Evolutionary conservation across 2,329 filamentous ascomycete genomes (phyloP), one percentile per base, ranked within the genome.

Genomic region (Microcyclospora pomicola): DNA sequence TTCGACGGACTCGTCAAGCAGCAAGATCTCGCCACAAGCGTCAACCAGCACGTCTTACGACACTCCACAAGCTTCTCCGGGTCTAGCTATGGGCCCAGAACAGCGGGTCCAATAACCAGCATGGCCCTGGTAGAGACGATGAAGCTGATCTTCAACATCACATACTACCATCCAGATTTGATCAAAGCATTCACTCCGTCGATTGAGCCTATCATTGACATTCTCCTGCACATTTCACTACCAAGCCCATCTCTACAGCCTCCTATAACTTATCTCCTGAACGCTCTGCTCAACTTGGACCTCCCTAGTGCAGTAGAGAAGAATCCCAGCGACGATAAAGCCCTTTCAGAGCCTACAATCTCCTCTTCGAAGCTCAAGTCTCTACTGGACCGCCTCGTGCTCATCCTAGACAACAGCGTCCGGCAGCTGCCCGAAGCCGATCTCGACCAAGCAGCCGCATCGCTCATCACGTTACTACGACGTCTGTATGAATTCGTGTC

Each of bases 141-240:
- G 35, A 95, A 93, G 54, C 69, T 96, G 31, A 63, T 93, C 36
- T 96, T 92, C 68, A 95, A 95, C 59, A 68, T 94, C 37, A 82
- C 81, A 2, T 78, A 87, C 50, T 77, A 78, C 51, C 80, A 79
- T 51, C 74, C 77, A 3, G 68, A 77, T 31, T 68, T 79, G 16
- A 61, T 64, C 4, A 57, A 65, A 1, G 61, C 67, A 0, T 92
- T 95, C 53, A 75, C 75, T 1, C 64, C 72, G 15, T 75, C 80
- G 2, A 70, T 92, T 31, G 71, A 77, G 9, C 69, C 76, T 42
- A 73, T 96, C 19, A 66, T 87, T 40, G 72, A 73, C 33, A 71
- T 95, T 13, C 65, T 96, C 12, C 59, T 60, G 24, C 71, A 71
- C 45, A 73, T 76, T 11, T 65, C 78, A 9, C 66, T 77, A 2